Evolutionary conservation across 108 stramenopile genomes (phyloP).

Genomic region (Cyclotella baltica): DNA sequence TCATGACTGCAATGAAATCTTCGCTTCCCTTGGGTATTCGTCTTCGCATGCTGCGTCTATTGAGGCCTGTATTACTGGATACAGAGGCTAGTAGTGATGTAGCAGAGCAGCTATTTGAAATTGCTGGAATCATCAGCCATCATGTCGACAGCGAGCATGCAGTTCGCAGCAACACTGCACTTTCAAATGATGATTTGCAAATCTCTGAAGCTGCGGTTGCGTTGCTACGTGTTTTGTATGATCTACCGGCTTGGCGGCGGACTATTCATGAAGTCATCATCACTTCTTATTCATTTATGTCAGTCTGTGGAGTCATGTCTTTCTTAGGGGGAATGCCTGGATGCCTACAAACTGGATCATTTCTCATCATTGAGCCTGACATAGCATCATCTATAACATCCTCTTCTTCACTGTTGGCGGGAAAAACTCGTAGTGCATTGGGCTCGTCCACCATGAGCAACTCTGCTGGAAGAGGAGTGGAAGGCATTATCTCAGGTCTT

Average conservation of each 20-base stretch:
- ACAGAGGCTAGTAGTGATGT: slow-evolving; percentile 36
- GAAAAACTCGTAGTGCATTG: slow-evolving; percentile 23
- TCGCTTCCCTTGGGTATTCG: slow-evolving; percentile 47
- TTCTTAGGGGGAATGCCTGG: slow-evolving; percentile 74
- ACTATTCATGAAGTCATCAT: slow-evolving; percentile 29
- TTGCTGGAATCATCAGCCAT: slow-evolving; percentile 52
- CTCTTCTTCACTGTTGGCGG: slow-evolving; percentile 32
- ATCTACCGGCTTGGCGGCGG: slow-evolving; percentile 24
- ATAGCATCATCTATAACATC: slow-evolving; percentile 64
- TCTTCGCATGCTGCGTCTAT: slow-evolving; percentile 64
- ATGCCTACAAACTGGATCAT: slow-evolving; percentile 50
- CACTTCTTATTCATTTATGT: background rate
- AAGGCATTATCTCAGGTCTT: slow-evolving; percentile 78
- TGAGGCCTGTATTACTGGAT: slow-evolving; percentile 55
- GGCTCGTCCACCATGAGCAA: slow-evolving; percentile 46
- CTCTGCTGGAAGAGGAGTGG: slow-evolving; percentile 75
- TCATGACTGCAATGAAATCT: slow-evolving; percentile 3
- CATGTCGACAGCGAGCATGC: slow-evolving; percentile 1
- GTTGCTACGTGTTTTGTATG: slow-evolving; percentile 66
- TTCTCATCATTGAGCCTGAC: slow-evolving; percentile 73
- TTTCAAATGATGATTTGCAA: slow-evolving; percentile 24
- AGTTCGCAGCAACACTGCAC: slow-evolving; percentile 39
- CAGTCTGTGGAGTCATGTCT: slow-evolving; percentile 57
- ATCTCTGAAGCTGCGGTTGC: slow-evolving; percentile 51
- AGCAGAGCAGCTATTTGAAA: slow-evolving; percentile 54